phyloP scores from a whole-genome alignment of 192 early-diverging fungal genomes.

The Entomortierella parvispora region DNA sequence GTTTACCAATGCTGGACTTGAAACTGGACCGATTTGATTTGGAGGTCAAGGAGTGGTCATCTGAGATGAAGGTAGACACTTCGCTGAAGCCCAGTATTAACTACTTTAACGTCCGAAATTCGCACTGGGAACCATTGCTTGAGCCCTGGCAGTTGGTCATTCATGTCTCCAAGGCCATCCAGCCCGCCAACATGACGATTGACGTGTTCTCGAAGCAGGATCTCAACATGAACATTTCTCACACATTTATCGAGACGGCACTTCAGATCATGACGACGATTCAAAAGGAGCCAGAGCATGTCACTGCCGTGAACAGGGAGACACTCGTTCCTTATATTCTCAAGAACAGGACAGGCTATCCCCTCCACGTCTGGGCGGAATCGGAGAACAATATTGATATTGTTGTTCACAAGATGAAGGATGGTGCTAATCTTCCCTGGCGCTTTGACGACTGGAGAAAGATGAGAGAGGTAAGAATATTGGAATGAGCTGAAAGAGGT shows the following conservation, averaged over 20 bases:
- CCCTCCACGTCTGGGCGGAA: conserved; percentile 89
- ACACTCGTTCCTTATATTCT: conserved; percentile 79
- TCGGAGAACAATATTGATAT: conserved; percentile 71
- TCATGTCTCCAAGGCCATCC: conserved; percentile 55
- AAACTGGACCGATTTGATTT: conserved; percentile 83
- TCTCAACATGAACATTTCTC: conserved; percentile 89
- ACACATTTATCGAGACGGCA: conserved; percentile 80
- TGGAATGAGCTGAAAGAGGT: not conserved
- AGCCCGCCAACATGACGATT: conserved; percentile 58
- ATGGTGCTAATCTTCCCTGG: conserved; percentile 86
- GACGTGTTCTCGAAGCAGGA: conserved; percentile 76
- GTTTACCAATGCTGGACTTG: conserved; percentile 91
- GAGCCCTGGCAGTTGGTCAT: conserved; percentile 89
- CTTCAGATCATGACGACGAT: conserved; percentile 65
- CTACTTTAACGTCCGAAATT: conserved; percentile 97
- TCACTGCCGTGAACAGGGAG: conserved; percentile 31
- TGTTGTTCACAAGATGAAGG: conserved; percentile 72
- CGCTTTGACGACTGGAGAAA: conserved; percentile 97
- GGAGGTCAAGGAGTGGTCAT: conserved; percentile 87
- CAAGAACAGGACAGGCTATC: conserved; percentile 91
- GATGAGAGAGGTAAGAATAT: conserved; percentile 79
- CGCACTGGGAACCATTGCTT: conserved; percentile 97
- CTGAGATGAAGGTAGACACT: conserved; percentile 68
- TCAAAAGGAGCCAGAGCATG: conserved; percentile 44
- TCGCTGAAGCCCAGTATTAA: conserved; percentile 81